Base-by-base conservation (phyloP, 2,329 filamentous ascomycete genomes). In the Dactylellina leptospora region DNA sequence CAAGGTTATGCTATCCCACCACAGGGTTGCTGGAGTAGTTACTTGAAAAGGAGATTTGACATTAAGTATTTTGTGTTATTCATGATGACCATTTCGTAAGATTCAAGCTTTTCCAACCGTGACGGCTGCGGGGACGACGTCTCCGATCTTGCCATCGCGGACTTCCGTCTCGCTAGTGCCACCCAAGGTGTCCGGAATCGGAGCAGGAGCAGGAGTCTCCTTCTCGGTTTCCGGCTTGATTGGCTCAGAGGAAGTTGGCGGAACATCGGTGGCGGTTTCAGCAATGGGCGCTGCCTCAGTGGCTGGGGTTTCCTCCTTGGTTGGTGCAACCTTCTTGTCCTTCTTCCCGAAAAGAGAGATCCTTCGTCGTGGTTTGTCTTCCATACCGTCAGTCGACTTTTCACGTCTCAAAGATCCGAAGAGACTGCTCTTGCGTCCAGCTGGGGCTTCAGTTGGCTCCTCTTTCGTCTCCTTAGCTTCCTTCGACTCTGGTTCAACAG, bases 81-180 rank as follows among this genome's bases (percentile, higher is more conserved):
- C 20, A 45, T 70, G 55, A 70, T 70, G 64, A 38, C 58, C 28
- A 27, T 13, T 62, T 71, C 66, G 51, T 71, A 71, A 45, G 36
- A 30, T 47, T 54, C 22, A 6, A 28, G 33, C 44, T 20, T 33
- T 40, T 40, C 36, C 59, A 27, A 63, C 71, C 23, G 62, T 47
- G 30, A 73, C 62, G 4, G 68, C 60, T n/a, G 74, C 75, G 2
- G 74, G 69, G 38, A 70, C 73, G 42, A 75, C 70, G 48, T 76
- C 75, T 20, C 62, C 71, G 48, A 74, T 73, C n/a, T 66, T 53
- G 9, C 45, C 44, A 30, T 59, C 33, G 40, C 25, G 25, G 20
- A 66, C 51, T 47, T 71, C 69, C 13, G 56, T 36, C 25, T 64
- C 28, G 6, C 23, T 38, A 10, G 48, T 11, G 22, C 59, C 30